phyloP scores from a whole-genome alignment of 2,329 filamentous ascomycete genomes.

The Pseudogymnoascus sp. region DNA sequence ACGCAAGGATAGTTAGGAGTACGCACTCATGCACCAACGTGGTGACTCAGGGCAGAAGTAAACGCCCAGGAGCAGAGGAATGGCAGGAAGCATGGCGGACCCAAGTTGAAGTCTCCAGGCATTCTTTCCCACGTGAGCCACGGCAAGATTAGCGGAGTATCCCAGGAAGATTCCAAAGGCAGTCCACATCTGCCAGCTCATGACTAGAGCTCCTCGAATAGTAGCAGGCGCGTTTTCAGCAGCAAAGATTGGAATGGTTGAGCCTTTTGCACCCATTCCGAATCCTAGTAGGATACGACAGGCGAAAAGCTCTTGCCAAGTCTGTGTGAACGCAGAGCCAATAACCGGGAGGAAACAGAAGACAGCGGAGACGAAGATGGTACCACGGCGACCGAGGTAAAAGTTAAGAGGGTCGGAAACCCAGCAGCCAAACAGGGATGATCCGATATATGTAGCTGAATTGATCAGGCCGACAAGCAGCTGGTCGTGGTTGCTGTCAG shows the following conservation, averaged over 20 bases:
- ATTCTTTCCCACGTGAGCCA: slow-evolving; percentile 51
- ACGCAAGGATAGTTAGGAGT: neutral
- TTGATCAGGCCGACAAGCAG: slow-evolving; percentile 56
- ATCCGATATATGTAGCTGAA: slow-evolving; percentile 35
- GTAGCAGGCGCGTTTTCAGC: slow-evolving; percentile 48
- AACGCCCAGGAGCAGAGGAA: slow-evolving; percentile 50
- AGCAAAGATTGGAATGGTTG: slow-evolving; percentile 44
- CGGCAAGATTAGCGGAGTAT: slow-evolving; percentile 56
- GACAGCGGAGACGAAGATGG: slow-evolving; percentile 56
- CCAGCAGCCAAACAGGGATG: slow-evolving; percentile 51
- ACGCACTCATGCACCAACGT: slow-evolving; percentile 52
- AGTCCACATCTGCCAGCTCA: slow-evolving; percentile 45
- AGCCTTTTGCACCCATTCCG: slow-evolving; percentile 54
- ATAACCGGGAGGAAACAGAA: slow-evolving; percentile 57
- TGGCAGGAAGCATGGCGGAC: slow-evolving; percentile 57
- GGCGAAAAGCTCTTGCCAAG: slow-evolving; percentile 51
- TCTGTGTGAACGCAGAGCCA: slow-evolving; percentile 51
- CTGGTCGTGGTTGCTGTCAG: slow-evolving; percentile 36
- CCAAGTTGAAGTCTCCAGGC: slow-evolving; percentile 59
- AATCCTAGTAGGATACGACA: slow-evolving; percentile 51
- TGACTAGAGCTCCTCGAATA: slow-evolving; percentile 49
- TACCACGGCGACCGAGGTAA: slow-evolving; percentile 51
- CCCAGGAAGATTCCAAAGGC: slow-evolving; percentile 62
- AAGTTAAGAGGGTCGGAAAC: slow-evolving; percentile 56
- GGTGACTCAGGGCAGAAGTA: slow-evolving; percentile 60